Evolutionary conservation across 768 basidiomycete species (phyloP).

Genomic region (Cystofilobasidium macerans): DNA sequence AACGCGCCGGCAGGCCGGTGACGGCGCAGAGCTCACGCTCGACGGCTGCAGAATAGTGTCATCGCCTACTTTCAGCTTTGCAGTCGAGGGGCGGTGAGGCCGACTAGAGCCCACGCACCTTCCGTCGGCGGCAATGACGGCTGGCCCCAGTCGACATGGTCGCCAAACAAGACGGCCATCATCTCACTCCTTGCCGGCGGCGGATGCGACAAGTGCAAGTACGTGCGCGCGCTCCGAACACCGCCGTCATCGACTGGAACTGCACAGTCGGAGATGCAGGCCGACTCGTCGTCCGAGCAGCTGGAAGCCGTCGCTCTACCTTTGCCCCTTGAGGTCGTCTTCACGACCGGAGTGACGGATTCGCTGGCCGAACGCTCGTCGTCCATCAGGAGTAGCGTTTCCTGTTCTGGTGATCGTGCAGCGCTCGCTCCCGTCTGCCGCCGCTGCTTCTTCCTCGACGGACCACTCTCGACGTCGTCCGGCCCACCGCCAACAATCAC

Average conservation of each 20-base stretch:
- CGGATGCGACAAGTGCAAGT: constrained; percentile 52
- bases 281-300: too few relatives aligned
- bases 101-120: not conserved
- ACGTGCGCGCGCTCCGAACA: constrained; percentile 55
- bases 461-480: too few relatives aligned
- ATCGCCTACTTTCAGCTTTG: too few relatives aligned
- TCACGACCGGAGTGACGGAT: too few relatives aligned
- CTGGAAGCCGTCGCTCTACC: too few relatives aligned
- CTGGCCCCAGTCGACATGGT: constrained; percentile 55
- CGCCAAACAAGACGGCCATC: constrained; percentile 72
- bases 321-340: too few relatives aligned
- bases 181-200: constrained; percentile 52
- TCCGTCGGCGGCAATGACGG: constrained; percentile 27
- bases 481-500: not conserved
- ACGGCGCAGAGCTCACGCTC: constrained; percentile 59
- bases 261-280: too few relatives aligned
- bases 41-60: too few relatives aligned
- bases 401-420: not conserved
- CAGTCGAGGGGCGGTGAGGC: not conserved
- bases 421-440: not conserved
- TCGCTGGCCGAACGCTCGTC: too few relatives aligned
- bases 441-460: not conserved
- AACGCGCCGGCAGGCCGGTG: constrained; percentile 65
- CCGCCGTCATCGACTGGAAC: not conserved
- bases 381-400: too few relatives aligned